Percentiles rank a stretch among this genome's conserved stretches.
phyloP scores from a whole-genome alignment of 495 filamentous ascomycete species.

The Aspergillus ellipticus region DNA sequence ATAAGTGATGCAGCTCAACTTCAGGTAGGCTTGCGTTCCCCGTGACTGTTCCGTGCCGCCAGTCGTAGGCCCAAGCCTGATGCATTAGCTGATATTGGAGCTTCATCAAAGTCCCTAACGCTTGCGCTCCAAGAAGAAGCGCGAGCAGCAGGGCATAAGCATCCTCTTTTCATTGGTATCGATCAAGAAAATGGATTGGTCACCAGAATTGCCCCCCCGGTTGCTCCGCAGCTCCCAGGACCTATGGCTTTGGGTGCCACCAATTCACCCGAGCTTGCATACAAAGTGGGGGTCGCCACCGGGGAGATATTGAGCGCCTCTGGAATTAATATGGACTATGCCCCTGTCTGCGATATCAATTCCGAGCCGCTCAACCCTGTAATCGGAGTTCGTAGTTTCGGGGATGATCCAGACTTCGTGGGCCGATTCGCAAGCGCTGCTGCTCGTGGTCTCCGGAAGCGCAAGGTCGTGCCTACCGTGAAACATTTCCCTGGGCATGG shows the following conservation, averaged over 20 bases:
- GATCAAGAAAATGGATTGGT: conserved; percentile 46
- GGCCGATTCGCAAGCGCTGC: conserved; percentile 35
- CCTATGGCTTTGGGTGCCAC: conserved; percentile 43
- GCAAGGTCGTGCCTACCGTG: conserved; percentile 36
- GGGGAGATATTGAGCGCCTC: conserved; percentile 34
- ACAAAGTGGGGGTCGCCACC: conserved; percentile 32
- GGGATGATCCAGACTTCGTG: conserved; percentile 39
- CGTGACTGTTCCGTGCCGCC: background rate
- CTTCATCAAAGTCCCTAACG: conserved; percentile 28
- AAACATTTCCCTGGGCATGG: conserved; percentile 47
- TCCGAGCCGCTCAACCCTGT: conserved; percentile 44
- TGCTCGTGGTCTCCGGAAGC: conserved; percentile 34
- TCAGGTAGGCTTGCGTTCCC: conserved; percentile 21
- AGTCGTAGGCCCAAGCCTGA: background rate
- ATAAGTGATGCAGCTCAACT: conserved; percentile 39
- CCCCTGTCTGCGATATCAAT: conserved; percentile 42
- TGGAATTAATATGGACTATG: conserved; percentile 46
- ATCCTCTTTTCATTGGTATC: conserved; percentile 42
- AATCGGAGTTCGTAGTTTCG: conserved; percentile 40
- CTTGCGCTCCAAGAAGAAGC: conserved; percentile 38
- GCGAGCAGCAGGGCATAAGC: conserved; percentile 33
- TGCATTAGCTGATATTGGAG: background rate
- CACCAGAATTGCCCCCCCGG: conserved; percentile 41
- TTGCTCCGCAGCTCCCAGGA: conserved; percentile 39
- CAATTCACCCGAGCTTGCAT: conserved; percentile 34